Evolutionary conservation across 2,329 filamentous ascomycete species (phyloP), one percentile per base, ranked within the genome.

Genomic region (Hymenoscyphus occultus): DNA sequence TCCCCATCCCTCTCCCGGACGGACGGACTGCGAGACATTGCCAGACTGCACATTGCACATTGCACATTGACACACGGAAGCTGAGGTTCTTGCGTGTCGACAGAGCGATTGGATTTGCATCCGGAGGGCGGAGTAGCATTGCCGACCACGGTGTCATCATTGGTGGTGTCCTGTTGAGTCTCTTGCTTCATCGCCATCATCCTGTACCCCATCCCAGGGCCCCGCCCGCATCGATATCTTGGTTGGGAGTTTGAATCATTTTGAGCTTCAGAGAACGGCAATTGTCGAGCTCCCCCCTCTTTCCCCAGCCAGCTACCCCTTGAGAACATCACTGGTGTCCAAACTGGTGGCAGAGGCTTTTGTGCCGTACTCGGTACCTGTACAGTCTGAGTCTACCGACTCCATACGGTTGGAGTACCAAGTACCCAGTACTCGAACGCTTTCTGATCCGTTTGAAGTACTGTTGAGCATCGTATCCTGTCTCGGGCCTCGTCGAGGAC

Each of bases 251-350:
- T 51, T 51, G 45, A 51, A 51, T 51, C 45, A 28, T 28, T 51
- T 51, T 51, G 45, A 28, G 45, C 45, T 22, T 51, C 19, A 51
- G 45, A 51, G 42, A 48, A 45, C 42, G 42, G 42, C 42, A 45
- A 45, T 45, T n/a, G 16, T 45, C n/a, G 42, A 35, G 35, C 35
- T n/a, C 14, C 42, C 42, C n/a, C 45, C 45, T 9, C 45, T 12
- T 22, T 22, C 45, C 45, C 45, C 3, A 9, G n/a, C n/a, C 45
- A 7, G 7, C 45, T 22, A 22, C 45, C 45, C 45, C 45, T 10
- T n/a, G 22, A n/a, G 45, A 51, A 51, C 45, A 51, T 51, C 45
- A 22, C 19, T 51, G 12, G 19, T 51, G n/a, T 51, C 45, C n/a
- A 22, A 51, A n/a, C 42, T 19, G 42, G 42, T 45, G 42, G 42